Conservation (phyloP, 495 filamentous ascomycete species). For the Hypoxylon fragiforme region DNA sequence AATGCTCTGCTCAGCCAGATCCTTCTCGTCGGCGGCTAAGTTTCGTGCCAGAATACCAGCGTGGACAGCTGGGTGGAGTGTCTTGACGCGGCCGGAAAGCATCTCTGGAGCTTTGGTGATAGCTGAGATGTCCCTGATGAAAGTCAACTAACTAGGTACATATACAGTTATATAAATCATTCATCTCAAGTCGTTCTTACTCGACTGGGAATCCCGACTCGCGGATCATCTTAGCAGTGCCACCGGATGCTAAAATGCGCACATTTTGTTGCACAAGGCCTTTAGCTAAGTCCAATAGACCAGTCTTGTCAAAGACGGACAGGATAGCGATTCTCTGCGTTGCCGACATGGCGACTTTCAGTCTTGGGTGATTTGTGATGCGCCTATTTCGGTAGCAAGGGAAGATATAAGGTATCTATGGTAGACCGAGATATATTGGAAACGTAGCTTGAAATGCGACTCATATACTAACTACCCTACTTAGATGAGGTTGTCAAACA, state of each 20-base stretch:
- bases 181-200: no score
- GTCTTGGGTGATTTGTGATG: conserved; percentile 4
- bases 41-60: conserved; percentile 90
- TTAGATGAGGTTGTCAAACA: no score
- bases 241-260: conserved; percentile 88
- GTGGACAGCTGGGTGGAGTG: conserved; percentile 92
- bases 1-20: conserved; percentile 95
- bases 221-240: conserved; percentile 91
- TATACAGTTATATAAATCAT: no score
- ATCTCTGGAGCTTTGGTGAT: conserved; percentile 99
- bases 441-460: no score
- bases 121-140: conserved; percentile 82
- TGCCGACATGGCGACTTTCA: conserved; percentile 43
- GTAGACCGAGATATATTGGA: no score
- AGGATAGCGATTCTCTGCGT: conserved; percentile 73
- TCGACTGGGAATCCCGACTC: conserved; percentile 93
- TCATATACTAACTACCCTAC: no score
- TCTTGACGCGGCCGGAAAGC: conserved; percentile 95
- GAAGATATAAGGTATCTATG: conserved; percentile 6
- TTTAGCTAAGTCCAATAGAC: conserved; percentile 92
- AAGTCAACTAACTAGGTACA: conserved; percentile 14
- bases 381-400: conserved; percentile 1
- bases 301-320: conserved; percentile 98
- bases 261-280: conserved; percentile 89
- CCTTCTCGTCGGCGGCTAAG: conserved; percentile 90